Evolutionary conservation across 768 basidiomycete species (phyloP), one percentile per base, ranked within the genome.

Genomic region (Lentinula sp.): DNA sequence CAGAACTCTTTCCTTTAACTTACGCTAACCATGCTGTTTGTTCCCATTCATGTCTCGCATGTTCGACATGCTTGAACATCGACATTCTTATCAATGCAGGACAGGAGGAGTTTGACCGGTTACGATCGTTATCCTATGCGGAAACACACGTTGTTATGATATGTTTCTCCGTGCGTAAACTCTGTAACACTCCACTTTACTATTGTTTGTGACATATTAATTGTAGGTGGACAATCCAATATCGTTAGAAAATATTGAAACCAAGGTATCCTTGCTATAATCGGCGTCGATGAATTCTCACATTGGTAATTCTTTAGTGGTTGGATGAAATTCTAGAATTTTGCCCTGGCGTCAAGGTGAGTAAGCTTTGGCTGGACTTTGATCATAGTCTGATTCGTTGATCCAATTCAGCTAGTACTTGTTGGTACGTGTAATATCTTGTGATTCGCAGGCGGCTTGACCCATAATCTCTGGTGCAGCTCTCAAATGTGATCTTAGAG

Each of bases 111-210:
- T 98, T 98, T 69, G 96, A 96, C 70, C 81, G 95, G 49, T 76
- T 98, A 60, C 84, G 96, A 51, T 96, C 95, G 10, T 76, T 98
- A n/a, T 93, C 91, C 41, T 98, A 98, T 72, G 91, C 96, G 8
- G 96, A 98, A 73, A 97, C 96, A 0, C 92, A 98, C 74, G 90
- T 98, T 62, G 83, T 98, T 64, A 91, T 98, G 90, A 79, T 98
- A 28, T 98, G 96, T 74, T 98, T 97, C 72, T 96, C 95, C 41
- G 93, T 93, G 64, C 20, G 46, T 49, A 16, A 32, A 35, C 46
- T 48, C 32, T 43, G 3, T 35, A 45, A 35, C 5, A 32, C 16
- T 46, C 10, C 15, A 28, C 16, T 61, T 41, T 36, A 32, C 16
- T 63, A 59, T 69, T 39, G 62, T 70, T 20, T 39, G 60, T 28